Evolutionary conservation across 805 yeast species (phyloP).

Genomic region (Monosporozyma aerobia): DNA sequence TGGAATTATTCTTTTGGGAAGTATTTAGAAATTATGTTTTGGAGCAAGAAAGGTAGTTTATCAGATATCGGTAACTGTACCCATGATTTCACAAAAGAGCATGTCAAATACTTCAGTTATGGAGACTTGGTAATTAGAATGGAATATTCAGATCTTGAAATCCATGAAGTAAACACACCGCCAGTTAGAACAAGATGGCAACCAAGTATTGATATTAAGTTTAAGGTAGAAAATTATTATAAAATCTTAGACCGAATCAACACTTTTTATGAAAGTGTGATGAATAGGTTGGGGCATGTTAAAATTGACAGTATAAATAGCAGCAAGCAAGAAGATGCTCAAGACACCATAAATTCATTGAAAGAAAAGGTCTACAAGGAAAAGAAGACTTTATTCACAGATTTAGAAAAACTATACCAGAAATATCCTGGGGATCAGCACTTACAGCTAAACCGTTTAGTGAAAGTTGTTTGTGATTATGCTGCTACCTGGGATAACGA

Average conservation of each 20-base stretch:
- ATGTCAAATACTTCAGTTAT: slow-evolving; percentile 74
- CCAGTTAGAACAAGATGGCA: slow-evolving; percentile 61
- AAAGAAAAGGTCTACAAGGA: slow-evolving; percentile 47
- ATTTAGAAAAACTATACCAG: slow-evolving; percentile 45
- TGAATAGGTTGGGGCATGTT: slow-evolving; percentile 63
- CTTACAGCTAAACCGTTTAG: slow-evolving; percentile 56
- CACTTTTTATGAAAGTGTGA: slow-evolving; percentile 63
- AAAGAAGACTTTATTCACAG: slow-evolving; percentile 33
- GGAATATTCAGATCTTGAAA: slow-evolving; percentile 66
- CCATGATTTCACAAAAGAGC: slow-evolving; percentile 76
- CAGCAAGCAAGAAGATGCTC: slow-evolving; percentile 66
- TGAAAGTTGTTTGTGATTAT: slow-evolving; percentile 65
- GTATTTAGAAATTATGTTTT: slow-evolving; percentile 76
- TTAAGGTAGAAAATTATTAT: slow-evolving; percentile 56
- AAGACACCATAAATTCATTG: slow-evolving; percentile 46
- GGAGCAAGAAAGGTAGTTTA: slow-evolving; percentile 50
- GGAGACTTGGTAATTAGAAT: slow-evolving; percentile 70
- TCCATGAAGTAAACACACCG: slow-evolving; percentile 75
- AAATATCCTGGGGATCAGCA: slow-evolving; percentile 54
- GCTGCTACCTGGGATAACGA: slow-evolving; percentile 85
- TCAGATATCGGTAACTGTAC: slow-evolving; percentile 58
- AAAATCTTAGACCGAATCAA: slow-evolving; percentile 44
- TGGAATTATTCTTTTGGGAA: slow-evolving; percentile 93
- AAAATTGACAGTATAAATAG: slow-evolving; percentile 61
- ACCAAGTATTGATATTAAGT: slow-evolving; percentile 55